phyloP scores from a whole-genome alignment of 2,329 filamentous ascomycete genomes.

The Aspergillus jensenii region DNA sequence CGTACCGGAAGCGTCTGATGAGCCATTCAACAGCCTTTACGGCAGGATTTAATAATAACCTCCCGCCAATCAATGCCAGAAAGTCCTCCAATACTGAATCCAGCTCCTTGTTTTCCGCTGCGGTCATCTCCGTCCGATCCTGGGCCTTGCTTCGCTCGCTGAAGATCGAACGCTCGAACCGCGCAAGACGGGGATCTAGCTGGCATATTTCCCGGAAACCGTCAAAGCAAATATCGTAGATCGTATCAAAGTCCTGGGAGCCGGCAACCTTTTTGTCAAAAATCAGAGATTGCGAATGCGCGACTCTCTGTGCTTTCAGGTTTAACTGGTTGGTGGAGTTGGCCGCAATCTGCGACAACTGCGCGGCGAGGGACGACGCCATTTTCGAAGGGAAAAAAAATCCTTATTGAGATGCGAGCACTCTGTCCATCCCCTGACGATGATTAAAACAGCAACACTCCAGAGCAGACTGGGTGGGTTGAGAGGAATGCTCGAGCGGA shows the following conservation, averaged over 20 bases:
- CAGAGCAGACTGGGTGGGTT: constrained; percentile 5
- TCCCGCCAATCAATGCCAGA: constrained; percentile 72
- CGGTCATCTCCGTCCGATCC: constrained; percentile 82
- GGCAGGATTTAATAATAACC: constrained; percentile 79
- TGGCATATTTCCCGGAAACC: constrained; percentile 90
- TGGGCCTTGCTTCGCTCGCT: constrained; percentile 89
- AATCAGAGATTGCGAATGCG: constrained; percentile 91
- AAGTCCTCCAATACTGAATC: constrained; percentile 78
- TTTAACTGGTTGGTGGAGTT: constrained; percentile 89
- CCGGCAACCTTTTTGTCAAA: constrained; percentile 84
- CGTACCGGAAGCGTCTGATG: constrained; percentile 81
- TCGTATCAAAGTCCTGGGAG: constrained; percentile 83
- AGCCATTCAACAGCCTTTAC: constrained; percentile 95
- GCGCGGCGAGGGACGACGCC: constrained; percentile 84
- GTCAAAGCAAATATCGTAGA: constrained; percentile 83
- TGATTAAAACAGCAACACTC: constrained; percentile 1
- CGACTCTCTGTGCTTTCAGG: constrained; percentile 85
- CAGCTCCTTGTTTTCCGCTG: constrained; percentile 76
- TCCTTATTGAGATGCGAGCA: constrained; percentile 15
- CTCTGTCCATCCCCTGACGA: constrained; percentile 21
- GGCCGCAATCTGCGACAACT: constrained; percentile 88
- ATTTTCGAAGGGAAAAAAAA: constrained; percentile 48
- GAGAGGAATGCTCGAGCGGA: constrained; percentile 15
- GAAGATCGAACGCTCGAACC: constrained; percentile 78
- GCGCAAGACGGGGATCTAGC: constrained; percentile 74